Evolutionary conservation across 1,284 basidiomycete species (phyloP), one percentile per base, ranked within the genome.

Genomic region (Ganoderma sp.): DNA sequence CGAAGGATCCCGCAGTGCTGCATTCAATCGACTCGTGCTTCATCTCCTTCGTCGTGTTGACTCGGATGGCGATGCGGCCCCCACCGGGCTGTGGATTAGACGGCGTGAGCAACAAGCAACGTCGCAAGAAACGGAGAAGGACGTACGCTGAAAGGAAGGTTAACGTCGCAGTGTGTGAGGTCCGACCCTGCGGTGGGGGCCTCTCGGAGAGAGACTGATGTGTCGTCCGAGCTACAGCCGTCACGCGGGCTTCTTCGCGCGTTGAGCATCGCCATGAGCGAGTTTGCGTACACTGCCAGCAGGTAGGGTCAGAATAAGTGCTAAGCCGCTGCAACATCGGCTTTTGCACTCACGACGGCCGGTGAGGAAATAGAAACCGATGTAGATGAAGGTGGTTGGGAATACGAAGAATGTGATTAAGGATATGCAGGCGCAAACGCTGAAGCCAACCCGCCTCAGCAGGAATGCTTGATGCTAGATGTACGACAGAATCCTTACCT

Each of bases 331-430:
- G 43, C 54, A 37, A 48, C n/a, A 48, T n/a, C 50, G 41, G 32
- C 79, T 79, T 43, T 43, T 15, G 25, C 8, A 71, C 74, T 69
- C 71, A 86, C 86, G 73, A 72, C 86, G 81, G 69, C 87, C 86
- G 45, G 87, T 77, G 67, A 83, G 82, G 79, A 87, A 88, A 76
- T 85, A 88, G 76, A 88, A 88, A 52, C 84, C 81, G 34, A 87
- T 86, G 75, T 88, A 88, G 66, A 88, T 83, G 70, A 87, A 79
- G 4, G 84, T 85, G 58, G 81, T 74, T 5, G 82, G 84, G 75
- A 82, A 82, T 3, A 81, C 76, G 14, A 85, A 72, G 72, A 87
- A 86, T 19, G 84, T 85, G 60, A 87, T 74, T 59, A 88, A 79
- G 10, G 87, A 88, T 52, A 82, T 82, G 56, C 86, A 79, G 4